Base-by-base conservation (phyloP, 371 early-diverging fungal genomes). In the Aphelidium insulamus region DNA sequence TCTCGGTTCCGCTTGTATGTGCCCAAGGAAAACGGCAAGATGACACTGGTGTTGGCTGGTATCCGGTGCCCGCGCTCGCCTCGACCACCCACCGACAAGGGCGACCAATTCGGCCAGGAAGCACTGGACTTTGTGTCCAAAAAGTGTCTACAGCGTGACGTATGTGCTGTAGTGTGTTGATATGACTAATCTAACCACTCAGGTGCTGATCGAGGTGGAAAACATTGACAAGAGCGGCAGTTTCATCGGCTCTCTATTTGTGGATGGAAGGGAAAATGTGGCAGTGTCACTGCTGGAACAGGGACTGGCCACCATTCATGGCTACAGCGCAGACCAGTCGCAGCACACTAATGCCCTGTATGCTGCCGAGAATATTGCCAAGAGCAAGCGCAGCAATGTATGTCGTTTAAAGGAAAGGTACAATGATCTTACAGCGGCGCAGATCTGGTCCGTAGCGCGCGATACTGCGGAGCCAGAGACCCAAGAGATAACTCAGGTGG, bases 41-140 rank as follows among this genome's bases (percentile, higher is more conserved):
- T 94, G 38, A 70, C 82, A 0, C 59, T 91, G 41, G 78, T 86
- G 0, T 57, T 94, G 16, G 73, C 70, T 21, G 72, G 44, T 28
- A 57, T 68, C 39, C 80, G 66, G 38, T 74, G 62, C 41, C 82
- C 72, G 38, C 69, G 66, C 40, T 73, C 62, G 7, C 70, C 71
- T 21, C 67, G 68, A 28, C 52, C 45, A 29, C 41, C 70, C 7
- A 45, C 45, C 18, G 81, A 81, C 34, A 70, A 66, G 30, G 52
- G 72, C n/a, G 91, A 94, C 39, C 80, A 88, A 2, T 80, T 66
- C 45, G 90, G 82, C 24, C 61, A 54, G 14, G 94, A 87, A 52
- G 83, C 86, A 0, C 48, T 75, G 20, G 66, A 63, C 3, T 75
- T 66, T 46, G 62, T 72, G 2, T 52, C 54, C 26, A 59, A 64